Evolutionary conservation across 2,329 filamentous ascomycete species (phyloP).

Genomic region (Colletotrichum sp.): DNA sequence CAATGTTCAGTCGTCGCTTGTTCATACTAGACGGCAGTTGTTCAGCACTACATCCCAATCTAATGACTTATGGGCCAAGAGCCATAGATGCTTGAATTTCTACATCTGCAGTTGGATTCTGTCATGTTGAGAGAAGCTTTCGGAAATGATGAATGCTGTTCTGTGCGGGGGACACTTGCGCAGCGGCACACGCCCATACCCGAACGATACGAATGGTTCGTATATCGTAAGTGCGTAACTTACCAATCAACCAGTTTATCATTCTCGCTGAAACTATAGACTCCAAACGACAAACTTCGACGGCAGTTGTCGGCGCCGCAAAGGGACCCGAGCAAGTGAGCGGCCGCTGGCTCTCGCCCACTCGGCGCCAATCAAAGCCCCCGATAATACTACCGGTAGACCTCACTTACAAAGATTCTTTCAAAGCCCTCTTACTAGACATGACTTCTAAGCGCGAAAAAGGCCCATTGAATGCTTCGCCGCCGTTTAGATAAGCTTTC

Average conservation of each 20-base stretch:
- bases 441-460: too few species aligned
- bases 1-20: neutral
- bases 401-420: neutral
- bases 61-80: too few species aligned
- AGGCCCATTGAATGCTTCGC: neutral
- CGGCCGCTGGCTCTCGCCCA: neutral
- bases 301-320: neutral
- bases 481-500: neutral
- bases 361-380: neutral
- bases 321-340: neutral
- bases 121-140: neutral
- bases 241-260: neutral
- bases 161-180: neutral
- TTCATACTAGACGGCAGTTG: neutral
- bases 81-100: neutral
- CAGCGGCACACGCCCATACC: neutral
- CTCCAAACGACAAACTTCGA: neutral
- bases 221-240: neutral
- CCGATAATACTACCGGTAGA: too few species aligned
- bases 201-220: neutral
- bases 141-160: neutral
- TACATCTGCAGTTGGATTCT: rapidly evolving
- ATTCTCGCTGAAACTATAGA: rapidly evolving
- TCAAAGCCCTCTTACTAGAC: too few species aligned
- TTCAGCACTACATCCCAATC: neutral